Base-by-base conservation (phyloP, 257 asterid genomes). In the Mentha longifolia region DNA sequence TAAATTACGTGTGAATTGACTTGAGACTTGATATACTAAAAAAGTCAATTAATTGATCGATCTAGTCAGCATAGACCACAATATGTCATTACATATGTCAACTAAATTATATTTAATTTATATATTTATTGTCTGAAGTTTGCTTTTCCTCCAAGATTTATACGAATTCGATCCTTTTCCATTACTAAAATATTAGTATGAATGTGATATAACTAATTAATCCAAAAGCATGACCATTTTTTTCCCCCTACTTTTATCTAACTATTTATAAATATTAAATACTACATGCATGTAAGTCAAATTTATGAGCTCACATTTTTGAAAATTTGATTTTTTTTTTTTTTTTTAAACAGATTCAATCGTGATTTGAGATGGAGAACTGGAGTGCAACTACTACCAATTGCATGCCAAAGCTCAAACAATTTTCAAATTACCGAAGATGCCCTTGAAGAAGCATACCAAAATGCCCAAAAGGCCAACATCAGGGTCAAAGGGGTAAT, bases 361-460 rank as follows among this genome's bases (percentile, higher is more conserved):
- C 76, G 98, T 73, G 98, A 93, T 73, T 70, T 93, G 68, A 82
- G 87, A 67, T 93, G 98, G 98, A 85, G 98, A 77, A 87, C 98
- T 1, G 76, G 92, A 9, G 92, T 85, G 11, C 79, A 86, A n/a
- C 75, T 93, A 30, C 9, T 93, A 25, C 88, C 96, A 1, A 75
- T 93, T 3, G 35, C 28, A 0, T 86, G 96, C 79, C 33, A 68
- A 9, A 89, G 94, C 80, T 80, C 91, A 14, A 78, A 87, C 77
- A 77, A 82, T 58, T 93, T 91, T 55, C 51, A 77, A 68, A 81
- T 92, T 61, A 90, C 96, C 20, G 15, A 64, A 70, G 14, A 78
- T 49, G 92, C 95, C 42, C 80, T 92, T 0, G 92, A 88, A 41
- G 76, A 78, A 17, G 95, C 97, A 2, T 90, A 80, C 14, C 72